Evolutionary conservation across 257 asterid genomes (phyloP), one percentile per base, ranked within the genome.

Genomic region (Anisodus tanguticus): DNA sequence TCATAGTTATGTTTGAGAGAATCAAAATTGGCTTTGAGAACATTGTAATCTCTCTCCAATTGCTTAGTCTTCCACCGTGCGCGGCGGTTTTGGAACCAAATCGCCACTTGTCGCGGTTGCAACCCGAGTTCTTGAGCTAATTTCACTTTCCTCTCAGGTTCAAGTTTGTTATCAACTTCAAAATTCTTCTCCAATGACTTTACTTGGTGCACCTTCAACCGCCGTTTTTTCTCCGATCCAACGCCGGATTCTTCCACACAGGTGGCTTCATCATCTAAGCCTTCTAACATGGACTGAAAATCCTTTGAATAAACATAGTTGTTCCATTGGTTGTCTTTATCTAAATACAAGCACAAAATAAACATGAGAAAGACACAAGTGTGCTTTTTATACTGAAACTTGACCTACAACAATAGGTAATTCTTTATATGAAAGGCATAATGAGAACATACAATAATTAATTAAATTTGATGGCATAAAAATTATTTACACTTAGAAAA

Each of bases 31-130:
- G 94, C 94, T 87, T 91, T 92, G 16, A 93, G 97, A 6, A 92
- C 71, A 41, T 94, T 90, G 35, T 92, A 92, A 43, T 93, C 98
- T 47, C 94, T 91, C 89, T 94, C 98, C 53, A 94, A 82, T 71
- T 93, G 94, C 92, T 94, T 95, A 1, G 97, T 95, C 70, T 95
- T 95, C 93, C 94, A 95, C 72, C 97, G 89, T 0, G 98, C 99
- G 0, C 98, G 95, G 85, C 98, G 97, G 89, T 93, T 94, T 69
- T 95, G 98, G 88, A 95, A 95, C 99, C 99, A 95, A 62, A 95
- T 93, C 35, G 98, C 97, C 41, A 95, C 99, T 89, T 95, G 99
- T 22, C 99, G 85, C 17, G 99, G 99, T 91, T 95, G 98, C 88
- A 94, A 41, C 0, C 97, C 97, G 1, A 95, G 93, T 41, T 95